Evolutionary conservation across 495 filamentous ascomycete species (phyloP), one percentile per base, ranked within the genome.

Genomic region (Penicillium lividum): DNA sequence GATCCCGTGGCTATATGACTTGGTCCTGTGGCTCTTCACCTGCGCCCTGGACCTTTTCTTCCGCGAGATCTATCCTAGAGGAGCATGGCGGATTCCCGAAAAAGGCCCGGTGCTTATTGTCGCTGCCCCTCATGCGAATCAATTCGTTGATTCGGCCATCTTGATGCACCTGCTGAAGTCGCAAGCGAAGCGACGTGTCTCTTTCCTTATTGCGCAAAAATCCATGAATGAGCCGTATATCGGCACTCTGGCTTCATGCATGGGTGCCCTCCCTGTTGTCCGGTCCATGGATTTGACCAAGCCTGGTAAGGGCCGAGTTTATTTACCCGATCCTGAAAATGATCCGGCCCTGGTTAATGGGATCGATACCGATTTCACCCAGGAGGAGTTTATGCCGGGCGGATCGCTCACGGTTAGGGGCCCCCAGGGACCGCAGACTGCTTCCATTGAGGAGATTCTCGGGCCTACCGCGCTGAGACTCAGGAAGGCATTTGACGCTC

Each of bases 61-160:
- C 79, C 85, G 94, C 60, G 94, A 98, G 75, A 89, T 98, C 4
- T 92, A 97, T 67, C 93, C 93, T 10, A 88, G 94, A 46, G 90
- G 91, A 53, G 86, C 90, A 42, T 98, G 93, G 90, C 88, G 89
- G 69, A 87, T 98, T 18, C 93, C 94, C 15, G 81, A 86, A 59
- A 81, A 81, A 64, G 92, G 91, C 0, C 92, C 94, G 0, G 82
- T 98, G 47, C 88, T 98, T 42, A 95, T 98, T 68, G 94, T 98
- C 54, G 93, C 92, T 16, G 94, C 94, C 18, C 94, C 94, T 54
- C 94, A 98, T 81, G 94, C 93, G 38, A 98, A 98, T 70, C 94
- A 93, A 83, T 98, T 98, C 67, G 91, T 97, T 60, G 94, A 98
- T 62, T 92, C 92, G 43, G 81, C 97, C 27, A 89, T 97, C 60